Percentiles rank a stretch among this genome's conserved stretches.
Evolutionary conservation across 2,329 filamentous ascomycete genomes (phyloP).

Genomic region (Neopestalotiopsis rosae): DNA sequence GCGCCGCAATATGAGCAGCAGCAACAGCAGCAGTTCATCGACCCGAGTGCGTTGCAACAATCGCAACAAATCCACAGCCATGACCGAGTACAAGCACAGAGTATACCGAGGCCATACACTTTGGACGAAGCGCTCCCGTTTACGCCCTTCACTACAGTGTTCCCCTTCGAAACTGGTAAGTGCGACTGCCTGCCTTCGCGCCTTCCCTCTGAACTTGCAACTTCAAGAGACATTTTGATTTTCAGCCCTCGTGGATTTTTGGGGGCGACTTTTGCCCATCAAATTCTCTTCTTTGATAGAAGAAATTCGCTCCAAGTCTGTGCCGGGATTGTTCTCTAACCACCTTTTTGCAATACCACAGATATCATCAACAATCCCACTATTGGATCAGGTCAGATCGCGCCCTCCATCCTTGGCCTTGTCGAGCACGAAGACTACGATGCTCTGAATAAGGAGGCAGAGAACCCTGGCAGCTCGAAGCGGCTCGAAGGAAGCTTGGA

Average conservation of each 20-base stretch:
- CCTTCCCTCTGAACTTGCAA: conserved; percentile 14
- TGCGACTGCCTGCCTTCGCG: conserved; percentile 21
- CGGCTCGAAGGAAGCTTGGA: conserved; percentile 74
- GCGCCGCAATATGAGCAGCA: conserved; percentile 27
- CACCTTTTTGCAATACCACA: conserved; percentile 34
- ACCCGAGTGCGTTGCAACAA: conserved; percentile 24
- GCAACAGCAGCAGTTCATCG: conserved; percentile 16
- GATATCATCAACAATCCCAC: conserved; percentile 71
- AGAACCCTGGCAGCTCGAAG: conserved; percentile 62
- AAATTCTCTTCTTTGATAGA: conserved; percentile 1
- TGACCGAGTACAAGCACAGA: neutral
- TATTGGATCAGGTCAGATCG: conserved; percentile 61
- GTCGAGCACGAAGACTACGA: conserved; percentile 64
- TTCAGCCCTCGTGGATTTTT: neutral
- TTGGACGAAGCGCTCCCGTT: conserved; percentile 82
- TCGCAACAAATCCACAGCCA: conserved; percentile 8
- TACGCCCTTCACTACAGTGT: conserved; percentile 80
- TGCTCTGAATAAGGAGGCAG: conserved; percentile 73
- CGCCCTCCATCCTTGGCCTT: conserved; percentile 54
- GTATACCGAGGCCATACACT: conserved; percentile 53
- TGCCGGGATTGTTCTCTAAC: conserved; percentile 19
- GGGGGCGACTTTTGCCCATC: neutral
- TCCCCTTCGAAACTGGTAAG: conserved; percentile 78
- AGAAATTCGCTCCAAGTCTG: conserved; percentile 4
- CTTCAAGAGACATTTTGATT: neutral